Base-by-base conservation (phyloP, 345 rosid genomes). In the Geranium brycei region DNA sequence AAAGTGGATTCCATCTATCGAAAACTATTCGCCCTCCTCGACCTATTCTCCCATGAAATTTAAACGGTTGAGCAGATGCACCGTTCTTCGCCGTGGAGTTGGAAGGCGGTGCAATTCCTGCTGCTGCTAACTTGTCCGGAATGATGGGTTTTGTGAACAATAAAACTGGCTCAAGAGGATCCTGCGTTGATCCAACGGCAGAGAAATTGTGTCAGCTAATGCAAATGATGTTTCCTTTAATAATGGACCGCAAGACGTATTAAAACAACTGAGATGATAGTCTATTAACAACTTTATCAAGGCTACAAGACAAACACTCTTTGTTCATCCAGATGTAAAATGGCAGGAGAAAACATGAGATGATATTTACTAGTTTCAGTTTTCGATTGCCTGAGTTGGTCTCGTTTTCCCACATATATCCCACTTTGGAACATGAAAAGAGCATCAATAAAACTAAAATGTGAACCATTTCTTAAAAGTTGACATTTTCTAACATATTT, bases 21-120 rank as follows among this genome's bases (percentile, higher is more conserved):
- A 91, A 93, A 16, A 93, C 69, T 18, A 91, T 88, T 17, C 99
- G 81, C 13, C 97, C 97, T 72, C 99, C 99, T 2, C 99, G 90
- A 3, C 99, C 97, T 51, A 93, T 84, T 75, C 99, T 88, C 70
- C 99, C 99, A 14, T 73, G 87, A 66, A 84, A 88, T 78, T 80
- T 85, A 19, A 73, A 74, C 32, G 78, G 74, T 28, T 81, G 64
- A 4, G 69, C 40, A 4, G 82, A 59, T 1, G 72, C 47, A 61
- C 78, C 77, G 69, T 70, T 82, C 71, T 71, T 79, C 12, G 74
- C 63, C 1, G 85, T 68, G 0, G 81, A 61, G 35, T 80, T 88
- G 61, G 79, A 73, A 0, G 96, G 96, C n/a, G 97, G 96, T 56
- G 81, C 80, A 61, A 93, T 82, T 67, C 91, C 82, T 3, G 97